Base-by-base conservation (phyloP, 2,329 filamentous ascomycete genomes). In the Penicillium sp. region DNA sequence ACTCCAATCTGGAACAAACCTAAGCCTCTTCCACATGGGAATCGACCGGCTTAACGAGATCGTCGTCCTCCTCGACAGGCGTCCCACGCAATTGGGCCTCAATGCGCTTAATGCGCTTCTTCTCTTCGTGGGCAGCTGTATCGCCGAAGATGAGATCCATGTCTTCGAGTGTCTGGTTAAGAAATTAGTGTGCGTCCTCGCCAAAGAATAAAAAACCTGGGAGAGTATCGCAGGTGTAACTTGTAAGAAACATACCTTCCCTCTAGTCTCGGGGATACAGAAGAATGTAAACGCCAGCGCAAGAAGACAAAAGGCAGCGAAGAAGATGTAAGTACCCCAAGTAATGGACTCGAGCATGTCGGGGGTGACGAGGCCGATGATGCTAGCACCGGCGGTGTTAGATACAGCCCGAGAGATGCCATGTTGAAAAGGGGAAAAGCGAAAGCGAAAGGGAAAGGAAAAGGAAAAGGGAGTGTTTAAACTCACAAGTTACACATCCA, bases 81-180 rank as follows among this genome's bases (percentile, higher is more conserved):
- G 61, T 60, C 12, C 64, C 65, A 7, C 66, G 63, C 27, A 72
- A 49, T 31, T 70, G 61, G 5, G 63, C 62, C 51, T 73, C 70
- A 12, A 73, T 72, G 14, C 65, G 63, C 36, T 67, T 64, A 41
- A 72, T 70, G 25, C 68, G 64, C 46, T 65, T 55, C 53, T 70
- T 67, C 46, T 72, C 70, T 52, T 71, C 64, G 25, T 71, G 62
- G 1, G 66, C 67, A 13, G 59, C 61, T 1, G 63, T 70, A 41
- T 74, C 72, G 2, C 68, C 68, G 46, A 74, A 74, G 29, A 73
- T 70, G 31, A 70, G 69, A 37, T 81, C 78, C 72, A 82, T 80
- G 51, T 82, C 74, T 61, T 82, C 79, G 11, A 83, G 71, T 4
- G 74, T 81, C 57, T 69, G 31, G 11, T 42, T 34, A 3, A 1